Base-by-base conservation (phyloP, 2,329 filamentous ascomycete genomes). In the Hyphodiscus sp. region DNA sequence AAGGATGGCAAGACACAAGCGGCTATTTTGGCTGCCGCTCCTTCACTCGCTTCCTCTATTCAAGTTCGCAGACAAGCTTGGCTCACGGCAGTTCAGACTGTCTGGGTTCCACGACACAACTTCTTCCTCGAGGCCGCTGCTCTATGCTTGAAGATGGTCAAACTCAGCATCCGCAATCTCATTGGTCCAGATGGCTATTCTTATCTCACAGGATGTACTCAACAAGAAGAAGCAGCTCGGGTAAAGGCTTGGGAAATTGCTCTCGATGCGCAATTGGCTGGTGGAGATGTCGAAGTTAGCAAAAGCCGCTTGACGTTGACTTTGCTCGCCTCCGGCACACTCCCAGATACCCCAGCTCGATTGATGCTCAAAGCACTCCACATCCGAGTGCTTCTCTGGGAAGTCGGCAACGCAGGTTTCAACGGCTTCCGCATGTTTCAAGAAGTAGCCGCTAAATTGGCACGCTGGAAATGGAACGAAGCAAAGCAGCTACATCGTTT, bases 171-270 rank as follows among this genome's bases (percentile, higher is more conserved):
- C 50, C 83, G 89, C 45, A 91, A 90, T 60, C 69, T 88, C 0
- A 82, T 96, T 57, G 91, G 92, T 41, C 79, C 84, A 61, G 80
- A 86, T 26, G 77, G 86, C 10, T 96, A 94, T 68, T 86, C 91
- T 53, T 78, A 83, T 66, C 73, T 95, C 41, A 92, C 88, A 1
- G 89, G 90, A 0, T 81, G 87, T 47, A 92, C 86, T 1, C 83
- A 87, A 61, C 90, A 96, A 54, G 86, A 95, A 68, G 92, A 96
- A 69, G 82, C 80, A 49, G 91, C 89, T 7, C 82, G 92, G 26
- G 80, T 95, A 64, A 94, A 95, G 72, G 89, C 91, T 0, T 97
- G 92, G 92, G 81, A 86, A 33, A 96, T 96, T 64, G 91, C 91
- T 15, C 80, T 96, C 51, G 92, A 97, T 69, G 91, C 92, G 23